Conservation (phyloP, 2,329 filamentous ascomycete genomes). For the Boeremia exigua region DNA sequence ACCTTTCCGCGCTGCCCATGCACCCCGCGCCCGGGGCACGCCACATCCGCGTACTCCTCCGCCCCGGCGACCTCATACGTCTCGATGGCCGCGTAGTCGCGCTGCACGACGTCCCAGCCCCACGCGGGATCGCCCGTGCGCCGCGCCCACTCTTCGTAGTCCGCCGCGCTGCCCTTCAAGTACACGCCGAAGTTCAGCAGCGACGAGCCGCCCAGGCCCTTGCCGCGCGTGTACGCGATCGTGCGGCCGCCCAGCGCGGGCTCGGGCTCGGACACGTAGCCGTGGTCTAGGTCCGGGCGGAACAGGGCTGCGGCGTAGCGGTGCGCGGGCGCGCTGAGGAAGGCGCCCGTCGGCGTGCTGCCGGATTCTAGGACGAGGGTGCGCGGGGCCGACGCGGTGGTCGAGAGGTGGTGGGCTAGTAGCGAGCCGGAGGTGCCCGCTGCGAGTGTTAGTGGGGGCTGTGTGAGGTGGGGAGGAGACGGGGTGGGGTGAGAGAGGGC, state of each 20-base stretch:
- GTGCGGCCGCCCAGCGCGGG: conserved; percentile 47
- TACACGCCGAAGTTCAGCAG: conserved; percentile 54
- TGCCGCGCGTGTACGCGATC: conserved; percentile 55
- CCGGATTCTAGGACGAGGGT: conserved; percentile 70
- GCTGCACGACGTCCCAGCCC: conserved; percentile 60
- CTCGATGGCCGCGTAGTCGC: conserved; percentile 61
- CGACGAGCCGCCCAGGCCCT: conserved; percentile 58
- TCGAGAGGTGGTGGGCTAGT: conserved; percentile 61
- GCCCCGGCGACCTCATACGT: conserved; percentile 53
- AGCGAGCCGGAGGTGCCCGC: conserved; percentile 67
- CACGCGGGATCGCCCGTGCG: conserved; percentile 63
- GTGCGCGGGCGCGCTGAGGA: conserved; percentile 56
- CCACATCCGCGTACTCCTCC: conserved; percentile 53
- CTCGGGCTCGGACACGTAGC: conserved; percentile 50
- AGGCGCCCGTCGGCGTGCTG: conserved; percentile 55
- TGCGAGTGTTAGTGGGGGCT: conserved; percentile 28
- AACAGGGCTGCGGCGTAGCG: conserved; percentile 56
- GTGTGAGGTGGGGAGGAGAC: not conserved
- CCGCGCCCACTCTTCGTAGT: conserved; percentile 68
- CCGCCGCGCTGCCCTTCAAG: conserved; percentile 60
- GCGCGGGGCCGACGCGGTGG: conserved; percentile 54
- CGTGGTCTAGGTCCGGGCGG: conserved; percentile 58
- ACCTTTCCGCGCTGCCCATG: conserved; percentile 54
- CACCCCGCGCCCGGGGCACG: conserved; percentile 50
- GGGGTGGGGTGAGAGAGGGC: not conserved